Conservation (phyloP, 2,329 filamentous ascomycete species). For the Paraconiothyrium brasiliense region DNA sequence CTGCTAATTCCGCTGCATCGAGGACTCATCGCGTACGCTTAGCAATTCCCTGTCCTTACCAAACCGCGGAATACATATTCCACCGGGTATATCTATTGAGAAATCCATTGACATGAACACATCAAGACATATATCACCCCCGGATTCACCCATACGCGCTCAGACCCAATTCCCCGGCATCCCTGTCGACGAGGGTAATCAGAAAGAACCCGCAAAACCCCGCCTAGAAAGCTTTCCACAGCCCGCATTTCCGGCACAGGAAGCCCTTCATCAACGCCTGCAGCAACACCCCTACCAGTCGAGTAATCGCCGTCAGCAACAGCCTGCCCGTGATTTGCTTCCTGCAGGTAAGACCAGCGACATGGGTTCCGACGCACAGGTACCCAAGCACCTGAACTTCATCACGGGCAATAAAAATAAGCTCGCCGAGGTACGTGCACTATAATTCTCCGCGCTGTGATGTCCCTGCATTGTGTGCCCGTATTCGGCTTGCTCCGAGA, state of each 20-base stretch:
- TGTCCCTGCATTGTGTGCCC: neutral
- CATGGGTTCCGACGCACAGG: slow-evolving; percentile 22
- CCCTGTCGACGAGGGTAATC: slow-evolving; percentile 4
- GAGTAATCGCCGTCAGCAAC: slow-evolving; percentile 11
- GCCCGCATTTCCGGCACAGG: slow-evolving; percentile 16
- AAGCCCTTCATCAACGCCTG: slow-evolving; percentile 20
- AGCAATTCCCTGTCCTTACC: slow-evolving; percentile 20
- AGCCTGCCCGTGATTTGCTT: slow-evolving; percentile 4
- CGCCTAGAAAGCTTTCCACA: slow-evolving; percentile 23
- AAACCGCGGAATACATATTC: slow-evolving; percentile 18
- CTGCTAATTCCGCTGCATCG: slow-evolving; percentile 24
- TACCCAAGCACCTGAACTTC: slow-evolving; percentile 76
- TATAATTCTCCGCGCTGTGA: neutral
- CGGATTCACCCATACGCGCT: neutral
- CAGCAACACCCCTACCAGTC: slow-evolving; percentile 23
- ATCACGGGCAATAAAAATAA: slow-evolving; percentile 98
- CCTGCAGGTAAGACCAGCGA: slow-evolving; percentile 9
- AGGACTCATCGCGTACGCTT: slow-evolving; percentile 17
- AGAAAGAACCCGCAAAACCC: slow-evolving; percentile 1
- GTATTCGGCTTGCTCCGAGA: slow-evolving; percentile 14
- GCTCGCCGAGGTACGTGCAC: slow-evolving; percentile 69
- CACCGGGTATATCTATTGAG: slow-evolving; percentile 5
- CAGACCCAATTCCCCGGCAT: slow-evolving; percentile 3
- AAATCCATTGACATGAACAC: slow-evolving; percentile 4
- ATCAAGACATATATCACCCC: neutral